Conservation (phyloP, 306 rosid species). For the Pterocarpus santalinus region DNA sequence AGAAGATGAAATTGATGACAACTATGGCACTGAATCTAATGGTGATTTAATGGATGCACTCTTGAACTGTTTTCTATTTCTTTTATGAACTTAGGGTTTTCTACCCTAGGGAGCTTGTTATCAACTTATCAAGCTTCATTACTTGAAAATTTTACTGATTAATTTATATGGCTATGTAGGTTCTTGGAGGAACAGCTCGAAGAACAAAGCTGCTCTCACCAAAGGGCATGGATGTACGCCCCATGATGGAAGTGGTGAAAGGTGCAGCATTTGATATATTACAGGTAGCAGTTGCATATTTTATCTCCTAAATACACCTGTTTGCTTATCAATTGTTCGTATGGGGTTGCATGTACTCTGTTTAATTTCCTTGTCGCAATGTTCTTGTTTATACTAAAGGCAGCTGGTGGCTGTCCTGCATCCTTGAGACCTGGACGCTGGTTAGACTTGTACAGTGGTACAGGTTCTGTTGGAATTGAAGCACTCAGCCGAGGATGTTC, state of each 20-base stretch:
- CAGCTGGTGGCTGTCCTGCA: conserved; percentile 93
- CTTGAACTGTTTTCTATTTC: not conserved
- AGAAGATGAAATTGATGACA: conserved; percentile 5
- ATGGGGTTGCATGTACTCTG: conserved; percentile 25
- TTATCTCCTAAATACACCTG: conserved; percentile 4
- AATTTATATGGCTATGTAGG: conserved; percentile 57
- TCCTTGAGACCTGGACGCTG: conserved; percentile 92
- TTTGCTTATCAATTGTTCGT: conserved; percentile 15
- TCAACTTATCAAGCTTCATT: conserved; percentile 3
- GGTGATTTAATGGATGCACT: conserved; percentile 16
- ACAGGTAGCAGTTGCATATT: conserved; percentile 63
- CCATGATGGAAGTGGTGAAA: conserved; percentile 99
- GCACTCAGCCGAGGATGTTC: conserved; percentile 96
- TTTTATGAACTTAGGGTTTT: not conserved
- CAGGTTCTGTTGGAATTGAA: conserved; percentile 99
- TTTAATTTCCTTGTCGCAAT: not conserved
- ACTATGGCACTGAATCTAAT: conserved; percentile 24
- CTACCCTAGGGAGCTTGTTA: not conserved
- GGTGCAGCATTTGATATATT: conserved; percentile 95
- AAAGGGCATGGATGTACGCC: conserved; percentile 97
- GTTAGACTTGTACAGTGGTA: conserved; percentile 98
- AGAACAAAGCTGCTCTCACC: conserved; percentile 90
- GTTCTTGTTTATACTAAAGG: conserved; percentile 59
- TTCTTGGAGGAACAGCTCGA: conserved; percentile 92
- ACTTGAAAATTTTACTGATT: conserved; percentile 12